Base-by-base conservation (phyloP, 345 rosid genomes). In the Linum usitatissimum region DNA sequence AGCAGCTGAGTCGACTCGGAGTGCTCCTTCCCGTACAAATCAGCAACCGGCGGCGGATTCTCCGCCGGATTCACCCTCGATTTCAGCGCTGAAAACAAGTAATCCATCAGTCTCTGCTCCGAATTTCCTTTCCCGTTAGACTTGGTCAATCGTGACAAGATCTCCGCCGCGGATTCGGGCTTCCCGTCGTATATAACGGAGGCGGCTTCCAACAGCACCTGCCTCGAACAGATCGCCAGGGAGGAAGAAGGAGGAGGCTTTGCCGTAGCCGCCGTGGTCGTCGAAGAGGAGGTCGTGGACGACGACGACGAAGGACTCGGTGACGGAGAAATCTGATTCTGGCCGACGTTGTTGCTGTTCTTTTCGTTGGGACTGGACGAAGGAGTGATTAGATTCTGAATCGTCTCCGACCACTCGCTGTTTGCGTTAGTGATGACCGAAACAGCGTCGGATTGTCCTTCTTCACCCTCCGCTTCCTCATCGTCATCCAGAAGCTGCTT, bases 331-430 rank as follows among this genome's bases (percentile, higher is more conserved):
- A 77, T 66, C 64, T 73, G 82, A 65, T 77, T 76, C n/a, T 66
- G 78, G 39, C 58, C 70, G 19, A 78, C 67, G 57, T 63, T 62
- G 12, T 53, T 34, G 48, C 5, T 40, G 48, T 40, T 40, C 17
- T 10, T 15, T 3, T 10, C 5, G 15, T 1, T 45, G 15, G 51
- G 51, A 17, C 51, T 45, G 51, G 75, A 42, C 31, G 66, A 57
- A n/a, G 72, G 53, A 10, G 71, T 63, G 51, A 83, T 81, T 77
- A 87, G 79, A 69, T 67, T 78, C 61, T 83, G 91, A 28, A 92
- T 76, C 0, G 94, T 74, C 53, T 86, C 90, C 0, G 82, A 83
- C 96, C 96, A 86, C 73, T 91, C 96, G 76, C 82, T 87, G 71
- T 81, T 83, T 6, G 81, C 18, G 64, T 78, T 81, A 0, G 96